Evolutionary conservation across 306 rosid species (phyloP).

Genomic region (Psophocarpus tetragonolobus): DNA sequence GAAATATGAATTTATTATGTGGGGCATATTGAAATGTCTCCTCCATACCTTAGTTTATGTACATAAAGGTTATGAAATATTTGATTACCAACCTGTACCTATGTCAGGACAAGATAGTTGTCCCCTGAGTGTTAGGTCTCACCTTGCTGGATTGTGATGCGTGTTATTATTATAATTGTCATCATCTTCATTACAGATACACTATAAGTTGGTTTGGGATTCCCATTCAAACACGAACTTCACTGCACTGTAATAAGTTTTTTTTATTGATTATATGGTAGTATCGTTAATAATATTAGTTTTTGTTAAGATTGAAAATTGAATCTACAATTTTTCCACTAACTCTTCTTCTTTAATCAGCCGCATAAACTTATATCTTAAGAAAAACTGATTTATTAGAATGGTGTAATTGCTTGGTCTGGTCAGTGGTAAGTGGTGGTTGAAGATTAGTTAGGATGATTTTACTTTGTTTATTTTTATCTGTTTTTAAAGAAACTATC

Average conservation of each 20-base stretch:
- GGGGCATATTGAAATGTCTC: slow-evolving; percentile 38
- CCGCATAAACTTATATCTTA: too few relatives aligned
- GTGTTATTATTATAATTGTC: slow-evolving; percentile 11
- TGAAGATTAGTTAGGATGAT: slow-evolving; percentile 6
- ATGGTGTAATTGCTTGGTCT: slow-evolving; percentile 3
- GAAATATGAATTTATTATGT: too few relatives aligned
- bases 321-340: too few relatives aligned
- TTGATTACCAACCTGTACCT: slow-evolving; percentile 45
- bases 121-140: slow-evolving; percentile 30
- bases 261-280: too few relatives aligned
- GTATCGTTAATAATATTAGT: too few relatives aligned
- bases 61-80: slow-evolving; percentile 5
- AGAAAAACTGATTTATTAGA: not conserved
- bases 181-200: slow-evolving; percentile 22
- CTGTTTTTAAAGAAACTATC: not conserved
- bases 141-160: slow-evolving; percentile 27
- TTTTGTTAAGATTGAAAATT: too few relatives aligned
- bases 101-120: slow-evolving; percentile 43
- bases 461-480: not conserved
- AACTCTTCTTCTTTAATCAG: too few relatives aligned
- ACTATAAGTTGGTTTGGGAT: not conserved
- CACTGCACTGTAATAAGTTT: not conserved
- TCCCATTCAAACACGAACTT: slow-evolving; percentile 1
- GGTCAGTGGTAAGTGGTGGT: slow-evolving; percentile 23
- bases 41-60: slow-evolving; percentile 38